These are phyloP conservation scores for Manihot esculenta DNA, from an alignment of 441 rosid species.

Conservation along the genomic window DNA sequence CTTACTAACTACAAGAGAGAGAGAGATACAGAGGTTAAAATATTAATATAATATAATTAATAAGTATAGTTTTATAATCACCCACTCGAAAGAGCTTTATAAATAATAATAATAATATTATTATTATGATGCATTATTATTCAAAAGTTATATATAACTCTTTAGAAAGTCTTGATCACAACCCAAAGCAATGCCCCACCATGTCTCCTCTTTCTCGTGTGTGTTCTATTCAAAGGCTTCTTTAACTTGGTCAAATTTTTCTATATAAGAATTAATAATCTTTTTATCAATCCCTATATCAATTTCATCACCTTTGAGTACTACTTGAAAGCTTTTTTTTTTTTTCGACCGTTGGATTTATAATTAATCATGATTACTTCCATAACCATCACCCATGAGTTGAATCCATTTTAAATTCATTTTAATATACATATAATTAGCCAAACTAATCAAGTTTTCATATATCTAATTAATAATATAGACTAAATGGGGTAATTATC, in stretches of 20 bases:
- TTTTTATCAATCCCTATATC: background rate
- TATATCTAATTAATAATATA: background rate
- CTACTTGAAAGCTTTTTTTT: conserved; percentile 27
- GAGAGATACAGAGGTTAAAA: background rate
- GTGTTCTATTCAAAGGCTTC: conserved; percentile 31
- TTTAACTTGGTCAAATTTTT: conserved; percentile 37
- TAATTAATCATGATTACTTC: conserved; percentile 26
- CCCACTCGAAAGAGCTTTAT: conserved; percentile 26
- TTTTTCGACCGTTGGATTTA: conserved; percentile 47
- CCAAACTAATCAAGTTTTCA: background rate
- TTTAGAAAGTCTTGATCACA: conserved; percentile 57
- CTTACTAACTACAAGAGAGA: conserved; percentile 58
- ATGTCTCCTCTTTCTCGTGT: conserved; percentile 44
- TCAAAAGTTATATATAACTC: conserved; percentile 21
- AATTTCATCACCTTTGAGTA: conserved; percentile 14
- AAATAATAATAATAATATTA: no score
- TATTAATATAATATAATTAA: no score
- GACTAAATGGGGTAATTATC: conserved; percentile 5
- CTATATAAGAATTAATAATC: conserved; percentile 21
- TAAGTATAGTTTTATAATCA: no score
- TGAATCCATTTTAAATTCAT: no score
- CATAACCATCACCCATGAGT: no score
- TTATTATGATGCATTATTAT: conserved; percentile 24
- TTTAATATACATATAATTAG: no score
- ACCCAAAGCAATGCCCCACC: conserved; percentile 63